Evolutionary conservation across 805 yeast genomes (phyloP).

Genomic region (Henningerozyma blattae): DNA sequence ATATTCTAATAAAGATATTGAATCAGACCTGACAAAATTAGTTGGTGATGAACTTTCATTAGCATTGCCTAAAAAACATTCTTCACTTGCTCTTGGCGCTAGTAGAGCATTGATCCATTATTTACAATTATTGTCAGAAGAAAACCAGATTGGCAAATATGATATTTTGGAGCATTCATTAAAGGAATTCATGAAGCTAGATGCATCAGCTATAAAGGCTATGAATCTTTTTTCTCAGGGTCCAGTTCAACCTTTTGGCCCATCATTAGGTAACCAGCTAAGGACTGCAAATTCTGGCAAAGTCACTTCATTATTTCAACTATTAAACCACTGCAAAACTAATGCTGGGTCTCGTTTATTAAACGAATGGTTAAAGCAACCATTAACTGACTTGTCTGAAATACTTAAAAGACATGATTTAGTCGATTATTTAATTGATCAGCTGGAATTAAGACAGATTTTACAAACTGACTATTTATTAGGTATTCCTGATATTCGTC

Average conservation of each 20-base stretch:
- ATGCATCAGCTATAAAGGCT: conserved; percentile 81
- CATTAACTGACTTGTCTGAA: conserved; percentile 51
- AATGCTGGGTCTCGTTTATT: conserved; percentile 79
- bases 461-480: conserved; percentile 56
- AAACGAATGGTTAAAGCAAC: conserved; percentile 94
- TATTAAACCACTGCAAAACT: conserved; percentile 80
- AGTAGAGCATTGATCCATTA: conserved; percentile 52
- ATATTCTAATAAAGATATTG: conserved; percentile 57
- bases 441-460: conserved; percentile 51
- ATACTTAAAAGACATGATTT: conserved; percentile 61
- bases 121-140: conserved; percentile 49
- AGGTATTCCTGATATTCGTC: conserved; percentile 72
- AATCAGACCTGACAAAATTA: conserved; percentile 66
- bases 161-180: conserved; percentile 56
- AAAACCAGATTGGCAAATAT: conserved; percentile 41
- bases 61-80: conserved; percentile 19
- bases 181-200: conserved; percentile 78
- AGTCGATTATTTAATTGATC: conserved; percentile 64
- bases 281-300: conserved; percentile 18
- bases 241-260: conserved; percentile 11
- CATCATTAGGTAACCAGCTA: conserved; percentile 3
- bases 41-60: conserved; percentile 36
- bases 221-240: conserved; percentile 65
- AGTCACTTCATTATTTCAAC: conserved; percentile 61
- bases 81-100: conserved; percentile 18